phyloP scores from a whole-genome alignment of 768 basidiomycete species.

The Lactifluus rugatus region DNA sequence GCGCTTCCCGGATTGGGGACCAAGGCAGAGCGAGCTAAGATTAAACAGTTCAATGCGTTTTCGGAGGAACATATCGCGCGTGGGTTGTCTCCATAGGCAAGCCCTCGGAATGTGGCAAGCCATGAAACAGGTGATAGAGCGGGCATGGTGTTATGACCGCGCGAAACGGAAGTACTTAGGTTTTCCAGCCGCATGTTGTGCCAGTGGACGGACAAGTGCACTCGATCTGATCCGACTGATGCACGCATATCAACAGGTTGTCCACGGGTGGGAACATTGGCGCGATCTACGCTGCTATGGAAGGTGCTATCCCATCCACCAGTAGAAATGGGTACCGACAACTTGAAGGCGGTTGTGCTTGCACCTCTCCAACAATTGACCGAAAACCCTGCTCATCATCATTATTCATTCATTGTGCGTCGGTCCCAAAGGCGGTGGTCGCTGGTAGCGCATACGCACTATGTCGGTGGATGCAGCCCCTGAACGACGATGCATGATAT shows the following conservation, averaged over 20 bases:
- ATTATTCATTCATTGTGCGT: too few relatives aligned
- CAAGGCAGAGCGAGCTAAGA: slow-evolving; percentile 26
- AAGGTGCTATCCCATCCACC: too few relatives aligned
- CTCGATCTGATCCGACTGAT: too few relatives aligned
- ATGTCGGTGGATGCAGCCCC: slow-evolving; percentile 23
- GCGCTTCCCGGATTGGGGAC: slow-evolving; percentile 28
- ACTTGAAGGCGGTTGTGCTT: too few relatives aligned
- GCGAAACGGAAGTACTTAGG: slow-evolving; percentile 13
- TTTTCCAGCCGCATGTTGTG: slow-evolving; percentile 13
- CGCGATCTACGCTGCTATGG: too few relatives aligned
- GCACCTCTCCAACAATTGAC: too few relatives aligned
- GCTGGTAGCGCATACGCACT: slow-evolving; percentile 67
- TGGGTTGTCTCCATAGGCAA: slow-evolving; percentile 42
- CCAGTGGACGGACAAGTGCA: slow-evolving; percentile 63
- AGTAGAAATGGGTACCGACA: too few relatives aligned
- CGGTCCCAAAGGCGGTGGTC: slow-evolving; percentile 53
- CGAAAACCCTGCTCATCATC: too few relatives aligned
- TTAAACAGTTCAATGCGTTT: too few relatives aligned
- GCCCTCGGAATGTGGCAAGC: slow-evolving; percentile 3
- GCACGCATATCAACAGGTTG: too few relatives aligned
- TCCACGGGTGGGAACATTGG: too few relatives aligned
- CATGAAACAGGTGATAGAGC: neutral
- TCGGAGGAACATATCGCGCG: slow-evolving; percentile 25
- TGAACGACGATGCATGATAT: neutral
- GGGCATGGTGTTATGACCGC: neutral